These are phyloP conservation scores for Microcera coccophila DNA, from an alignment of 2,329 filamentous ascomycete genomes.

Conservation along the genomic window DNA sequence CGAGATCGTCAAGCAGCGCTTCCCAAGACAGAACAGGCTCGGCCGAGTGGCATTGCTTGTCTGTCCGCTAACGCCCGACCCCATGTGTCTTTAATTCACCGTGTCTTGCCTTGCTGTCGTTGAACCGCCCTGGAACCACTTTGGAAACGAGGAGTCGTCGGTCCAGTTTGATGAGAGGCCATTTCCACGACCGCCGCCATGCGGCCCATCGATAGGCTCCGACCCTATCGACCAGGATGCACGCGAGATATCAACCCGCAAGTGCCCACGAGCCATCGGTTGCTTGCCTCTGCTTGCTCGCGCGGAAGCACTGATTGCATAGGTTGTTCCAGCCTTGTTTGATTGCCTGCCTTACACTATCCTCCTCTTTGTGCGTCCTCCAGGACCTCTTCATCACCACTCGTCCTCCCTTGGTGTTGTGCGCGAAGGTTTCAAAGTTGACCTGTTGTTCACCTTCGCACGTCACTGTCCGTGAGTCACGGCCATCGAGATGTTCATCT, in stretches of 20 bases:
- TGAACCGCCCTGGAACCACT: too few relatives aligned
- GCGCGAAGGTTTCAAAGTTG: conserved; percentile 1
- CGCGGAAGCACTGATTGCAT: neutral
- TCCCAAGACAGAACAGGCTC: conserved; percentile 3
- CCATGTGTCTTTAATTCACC: neutral
- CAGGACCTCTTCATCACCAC: conserved; percentile 19
- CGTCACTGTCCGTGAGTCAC: conserved; percentile 26
- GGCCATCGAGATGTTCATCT: conserved; percentile 22
- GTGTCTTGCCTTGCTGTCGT: conserved; percentile 1
- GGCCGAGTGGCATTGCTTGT: neutral
- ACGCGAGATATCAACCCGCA: conserved; percentile 18
- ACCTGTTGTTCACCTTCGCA: conserved; percentile 15
- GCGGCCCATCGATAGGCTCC: conserved; percentile 24
- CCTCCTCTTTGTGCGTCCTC: conserved; percentile 14
- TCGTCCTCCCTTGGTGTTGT: conserved; percentile 20
- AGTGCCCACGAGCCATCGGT: conserved; percentile 6
- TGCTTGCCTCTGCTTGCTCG: conserved; percentile 16
- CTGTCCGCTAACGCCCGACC: neutral
- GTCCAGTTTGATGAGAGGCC: conserved; percentile 8
- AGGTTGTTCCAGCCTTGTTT: neutral
- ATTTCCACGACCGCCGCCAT: conserved; percentile 20
- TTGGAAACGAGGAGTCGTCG: neutral
- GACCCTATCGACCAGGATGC: too few relatives aligned
- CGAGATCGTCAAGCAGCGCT: conserved; percentile 5
- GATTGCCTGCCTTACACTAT: conserved; percentile 14